Percentiles rank a stretch among this genome's conserved stretches.
Conservation (phyloP, 23 red algal species). For the Gracilaria domingensis region DNA sequence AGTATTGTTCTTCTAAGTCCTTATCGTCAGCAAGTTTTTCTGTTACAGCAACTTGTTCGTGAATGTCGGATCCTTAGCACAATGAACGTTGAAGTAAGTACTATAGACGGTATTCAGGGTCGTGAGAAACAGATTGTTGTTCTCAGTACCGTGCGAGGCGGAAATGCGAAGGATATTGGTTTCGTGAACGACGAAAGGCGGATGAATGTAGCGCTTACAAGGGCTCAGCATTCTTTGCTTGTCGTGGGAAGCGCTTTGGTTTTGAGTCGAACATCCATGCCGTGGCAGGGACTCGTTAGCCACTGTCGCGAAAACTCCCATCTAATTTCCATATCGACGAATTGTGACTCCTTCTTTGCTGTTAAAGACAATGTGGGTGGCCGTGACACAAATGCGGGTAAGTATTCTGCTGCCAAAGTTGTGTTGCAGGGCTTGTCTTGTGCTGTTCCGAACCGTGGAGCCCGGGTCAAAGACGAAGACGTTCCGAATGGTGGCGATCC, state of each 20-base stretch:
- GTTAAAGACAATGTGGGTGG: not conserved
- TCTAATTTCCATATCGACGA: not conserved
- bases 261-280: constrained; percentile 40
- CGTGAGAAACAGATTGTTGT: constrained; percentile 89
- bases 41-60: constrained; percentile 55
- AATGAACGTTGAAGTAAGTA: constrained; percentile 75
- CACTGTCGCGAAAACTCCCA: constrained; percentile 34
- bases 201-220: constrained; percentile 95
- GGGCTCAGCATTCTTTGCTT: constrained; percentile 81
- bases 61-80: not conserved
- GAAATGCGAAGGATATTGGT: constrained; percentile 67
- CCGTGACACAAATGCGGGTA: not conserved
- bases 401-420: not conserved
- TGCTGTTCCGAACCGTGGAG: not conserved
- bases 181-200: constrained; percentile 92
- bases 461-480: not conserved
- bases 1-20: constrained; percentile 78
- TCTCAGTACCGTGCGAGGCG: constrained; percentile 89
- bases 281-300: constrained; percentile 48
- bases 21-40: constrained; percentile 77
- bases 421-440: not conserved
- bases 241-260: constrained; percentile 73
- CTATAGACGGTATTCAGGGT: constrained; percentile 93
- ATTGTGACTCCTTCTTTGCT: not conserved
- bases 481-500: not conserved